Evolutionary conservation across 2,329 filamentous ascomycete species (phyloP), one percentile per base, ranked within the genome.

Genomic region (Xenosphaeropsis pyriputrescens): DNA sequence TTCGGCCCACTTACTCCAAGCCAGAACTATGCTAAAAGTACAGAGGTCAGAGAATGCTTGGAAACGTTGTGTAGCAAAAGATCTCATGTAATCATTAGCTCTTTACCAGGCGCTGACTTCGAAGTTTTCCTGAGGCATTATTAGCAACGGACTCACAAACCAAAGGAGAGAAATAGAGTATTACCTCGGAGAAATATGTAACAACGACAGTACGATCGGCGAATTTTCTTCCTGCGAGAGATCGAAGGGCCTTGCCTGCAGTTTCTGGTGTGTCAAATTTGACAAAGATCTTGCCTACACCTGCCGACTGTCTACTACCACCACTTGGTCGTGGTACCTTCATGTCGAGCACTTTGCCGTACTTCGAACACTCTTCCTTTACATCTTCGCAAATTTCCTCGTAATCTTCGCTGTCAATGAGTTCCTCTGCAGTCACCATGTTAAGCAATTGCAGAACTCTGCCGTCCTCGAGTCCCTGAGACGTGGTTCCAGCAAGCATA

Each of bases 381-480:
- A 99, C 82, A 49, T 98, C 93, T 48, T 96, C 89, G 55, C 81
- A 79, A 47, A 98, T 98, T 81, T 98, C 89, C 61, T 95, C 84
- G 53, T 95, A 96, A 53, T 98, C 91, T 29, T 96, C 88, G 37
- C 78, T 79, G 54, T 96, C 88, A 61, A 95, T 76, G 17, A 98
- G 66, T 60, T 98, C 91, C 50, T 98, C 91, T 0, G 86, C 71
- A 0, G 91, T 98, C 29, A 98, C 89, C 91, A 98, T 98, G 65
- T 98, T 98, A 53, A 98, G 73, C 43, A 98, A 66, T 61, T 94
- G 89, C 43, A 98, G 58, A 13, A 98, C 89, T 39, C 84, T 75
- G 46, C 83, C 83, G 42, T 79, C 76, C 48, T 93, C 86, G 26
- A 82, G 67, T 42, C 88, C 82, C 39, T 71, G 71, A 29, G 83